Conservation (phyloP, 2,329 filamentous ascomycete genomes). For the Microthyrium microscopicum region DNA sequence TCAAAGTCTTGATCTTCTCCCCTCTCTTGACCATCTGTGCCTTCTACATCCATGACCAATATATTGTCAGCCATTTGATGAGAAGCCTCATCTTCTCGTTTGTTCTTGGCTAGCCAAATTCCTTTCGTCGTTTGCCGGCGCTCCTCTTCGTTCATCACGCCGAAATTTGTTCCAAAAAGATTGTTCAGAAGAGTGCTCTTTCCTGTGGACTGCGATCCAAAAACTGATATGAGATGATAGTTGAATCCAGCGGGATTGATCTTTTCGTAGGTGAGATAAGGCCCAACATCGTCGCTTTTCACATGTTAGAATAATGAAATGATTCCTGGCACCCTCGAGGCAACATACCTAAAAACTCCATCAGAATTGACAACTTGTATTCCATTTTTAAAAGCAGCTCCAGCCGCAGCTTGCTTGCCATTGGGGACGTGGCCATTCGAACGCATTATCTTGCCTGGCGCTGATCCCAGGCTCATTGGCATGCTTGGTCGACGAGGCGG, state of each 20-base stretch:
- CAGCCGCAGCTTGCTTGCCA: conserved; percentile 45
- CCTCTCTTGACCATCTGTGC: conserved; percentile 86
- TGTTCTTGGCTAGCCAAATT: conserved; percentile 99
- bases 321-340: conserved; percentile 1
- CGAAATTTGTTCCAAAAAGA: conserved; percentile 90
- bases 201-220: conserved; percentile 94
- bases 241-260: conserved; percentile 89
- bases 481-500: conserved; percentile 4
- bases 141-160: conserved; percentile 92
- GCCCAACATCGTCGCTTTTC: conserved; percentile 35
- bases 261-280: conserved; percentile 65
- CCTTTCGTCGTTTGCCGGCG: conserved; percentile 95
- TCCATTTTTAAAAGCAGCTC: conserved; percentile 69
- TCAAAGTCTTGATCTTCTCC: conserved; percentile 99
- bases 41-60: conserved; percentile 97
- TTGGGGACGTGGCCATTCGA: conserved; percentile 67
- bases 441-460: conserved; percentile 36
- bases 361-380: conserved; percentile 94
- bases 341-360: conserved; percentile 83
- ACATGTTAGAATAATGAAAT: neutral
- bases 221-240: conserved; percentile 97
- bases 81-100: conserved; percentile 37
- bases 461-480: conserved; percentile 13
- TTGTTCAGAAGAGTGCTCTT: conserved; percentile 95
- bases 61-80: conserved; percentile 85